Conservation (phyloP, 805 yeast species). For the Teunomyces atbi region DNA sequence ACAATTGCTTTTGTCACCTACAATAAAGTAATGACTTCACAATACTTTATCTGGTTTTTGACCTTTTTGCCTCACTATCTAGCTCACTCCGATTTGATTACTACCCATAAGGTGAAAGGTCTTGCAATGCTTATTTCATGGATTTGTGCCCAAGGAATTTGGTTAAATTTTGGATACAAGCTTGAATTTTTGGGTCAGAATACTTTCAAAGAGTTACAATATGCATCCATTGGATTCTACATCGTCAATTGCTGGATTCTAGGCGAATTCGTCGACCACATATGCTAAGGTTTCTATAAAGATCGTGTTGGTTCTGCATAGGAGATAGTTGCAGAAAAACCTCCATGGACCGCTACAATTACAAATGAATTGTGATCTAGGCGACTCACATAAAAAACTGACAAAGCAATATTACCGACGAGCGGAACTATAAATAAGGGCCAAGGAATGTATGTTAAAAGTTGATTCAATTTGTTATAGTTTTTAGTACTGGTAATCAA, state of each 20-base stretch:
- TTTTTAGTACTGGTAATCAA: too few species aligned
- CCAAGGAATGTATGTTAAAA: too few species aligned
- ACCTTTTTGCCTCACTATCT: constrained; percentile 77
- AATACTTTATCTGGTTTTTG: constrained; percentile 93
- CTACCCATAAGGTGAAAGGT: constrained; percentile 34
- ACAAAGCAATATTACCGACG: too few species aligned
- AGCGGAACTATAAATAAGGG: too few species aligned
- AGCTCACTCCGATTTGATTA: constrained; percentile 38
- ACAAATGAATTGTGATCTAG: too few species aligned
- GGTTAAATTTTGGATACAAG: constrained; percentile 77
- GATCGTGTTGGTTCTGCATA: too few species aligned
- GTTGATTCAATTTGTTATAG: too few species aligned
- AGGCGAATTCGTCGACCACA: constrained; percentile 50
- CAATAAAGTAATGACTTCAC: constrained; percentile 78
- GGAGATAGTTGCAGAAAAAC: too few species aligned
- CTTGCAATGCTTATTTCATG: constrained; percentile 49
- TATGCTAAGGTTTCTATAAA: too few species aligned
- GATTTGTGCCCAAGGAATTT: constrained; percentile 67
- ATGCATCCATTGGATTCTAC: constrained; percentile 58
- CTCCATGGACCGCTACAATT: too few species aligned
- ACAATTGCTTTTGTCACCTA: constrained; percentile 45
- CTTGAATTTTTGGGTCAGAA: constrained; percentile 76
- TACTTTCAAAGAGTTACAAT: constrained; percentile 59
- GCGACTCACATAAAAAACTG: too few species aligned
- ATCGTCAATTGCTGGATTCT: constrained; percentile 59